A percentile compares a stretch with the other conserved stretches of the same genome.
Evolutionary conservation across 2,329 filamentous ascomycete genomes (phyloP).

Genomic region (Gremmenia infestans): DNA sequence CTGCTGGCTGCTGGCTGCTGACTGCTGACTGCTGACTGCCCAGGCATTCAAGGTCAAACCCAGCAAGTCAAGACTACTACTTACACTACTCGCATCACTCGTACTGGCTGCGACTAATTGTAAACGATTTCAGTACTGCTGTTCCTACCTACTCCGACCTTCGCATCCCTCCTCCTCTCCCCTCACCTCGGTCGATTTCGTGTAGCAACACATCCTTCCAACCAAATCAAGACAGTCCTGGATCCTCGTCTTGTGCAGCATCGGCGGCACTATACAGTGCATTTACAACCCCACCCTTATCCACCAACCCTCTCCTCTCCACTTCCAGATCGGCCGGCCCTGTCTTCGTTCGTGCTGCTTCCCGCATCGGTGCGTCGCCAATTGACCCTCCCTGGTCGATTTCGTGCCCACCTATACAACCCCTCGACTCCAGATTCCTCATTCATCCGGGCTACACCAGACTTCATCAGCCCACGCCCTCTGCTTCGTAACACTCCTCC

Average conservation of each 20-base stretch:
- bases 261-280: slow-evolving; percentile 1
- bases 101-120: too few relatives aligned
- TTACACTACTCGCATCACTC: too few relatives aligned
- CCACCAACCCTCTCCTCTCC: neutral
- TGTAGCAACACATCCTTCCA: neutral
- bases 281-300: neutral
- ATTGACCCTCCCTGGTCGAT: neutral
- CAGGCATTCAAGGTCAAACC: too few relatives aligned
- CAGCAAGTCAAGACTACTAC: too few relatives aligned
- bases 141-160: too few relatives aligned
- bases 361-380: neutral
- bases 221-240: neutral
- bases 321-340: neutral
- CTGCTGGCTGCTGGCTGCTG: too few relatives aligned
- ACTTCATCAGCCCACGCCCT: slow-evolving; percentile 7
- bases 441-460: slow-evolving; percentile 14
- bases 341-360: neutral
- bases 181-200: too few relatives aligned
- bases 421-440: slow-evolving; percentile 17
- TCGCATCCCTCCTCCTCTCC: too few relatives aligned
- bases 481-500: slow-evolving; percentile 5
- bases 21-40: too few relatives aligned
- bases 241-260: slow-evolving; percentile 1
- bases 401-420: neutral
- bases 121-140: too few relatives aligned